Evolutionary conservation across 169 alveolate species (phyloP), one percentile per base, ranked within the genome.

Genomic region (Neospora caninum): DNA sequence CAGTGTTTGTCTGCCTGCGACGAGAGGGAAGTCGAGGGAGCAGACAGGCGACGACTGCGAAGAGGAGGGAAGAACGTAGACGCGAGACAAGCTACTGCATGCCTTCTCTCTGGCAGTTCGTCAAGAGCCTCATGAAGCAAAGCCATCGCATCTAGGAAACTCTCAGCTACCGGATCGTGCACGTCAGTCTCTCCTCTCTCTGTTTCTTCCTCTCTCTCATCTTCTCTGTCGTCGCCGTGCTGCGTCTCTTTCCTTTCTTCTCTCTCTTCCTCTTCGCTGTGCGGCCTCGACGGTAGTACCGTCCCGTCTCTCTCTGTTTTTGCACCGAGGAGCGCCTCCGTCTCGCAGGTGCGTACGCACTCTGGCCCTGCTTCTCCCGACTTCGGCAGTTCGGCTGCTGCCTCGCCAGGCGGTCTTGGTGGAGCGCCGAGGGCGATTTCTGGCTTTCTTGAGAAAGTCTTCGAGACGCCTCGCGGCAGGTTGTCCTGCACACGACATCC

Each of bases 51-150:
- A 20, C 86, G 86, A 78, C 45, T 78, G 49, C 86, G 39, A 16
- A 36, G 43, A 18, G 39, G 49, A n/a, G 86, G 39, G 39, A n/a
- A 20, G 45, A 78, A 13, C 20, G 86, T n/a, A 7, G 86, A 2
- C 27, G 86, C 86, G 27, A 78, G 45, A 43, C 86, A 78, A 0
- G 86, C 27, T 43, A 38, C n/a, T n/a, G 86, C 86, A n/a, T n/a
- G 86, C 27, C 86, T 18, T n/a, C 86, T 78, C 45, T 78, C 86
- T 7, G 86, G 86, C 43, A 78, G 86, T n/a, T 78, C 86, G 2
- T 78, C 49, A 43, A 16, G 13, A 10, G 86, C 86, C 45, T 78
- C 86, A 6, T 25, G 86, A 2, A 78, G 86, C 49, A 78, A n/a
- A 4, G 2, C 39, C 27, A 78, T 20, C 43, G 45, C 86, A n/a